Conservation (phyloP, 441 rosid genomes). For the Erodium moschatum region DNA sequence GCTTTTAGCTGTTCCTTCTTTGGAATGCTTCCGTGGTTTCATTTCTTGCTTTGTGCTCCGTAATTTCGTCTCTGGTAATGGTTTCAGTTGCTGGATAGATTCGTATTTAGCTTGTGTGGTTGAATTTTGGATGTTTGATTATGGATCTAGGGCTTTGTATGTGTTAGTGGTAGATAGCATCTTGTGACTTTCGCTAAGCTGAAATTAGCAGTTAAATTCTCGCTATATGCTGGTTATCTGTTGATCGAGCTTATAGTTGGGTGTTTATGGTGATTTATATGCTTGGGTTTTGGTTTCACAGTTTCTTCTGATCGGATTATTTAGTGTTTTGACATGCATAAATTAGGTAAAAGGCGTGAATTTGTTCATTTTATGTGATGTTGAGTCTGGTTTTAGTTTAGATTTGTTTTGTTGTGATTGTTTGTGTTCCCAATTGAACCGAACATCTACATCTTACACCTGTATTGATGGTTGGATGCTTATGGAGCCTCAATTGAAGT, state of each 20-base stretch:
- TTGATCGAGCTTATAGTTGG: neutral
- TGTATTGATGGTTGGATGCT: conserved; percentile 10
- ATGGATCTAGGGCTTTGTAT: conserved; percentile 4
- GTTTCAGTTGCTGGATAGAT: neutral
- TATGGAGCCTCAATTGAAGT: neutral
- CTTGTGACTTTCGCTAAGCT: too few species aligned
- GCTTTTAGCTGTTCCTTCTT: neutral
- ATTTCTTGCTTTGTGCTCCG: neutral
- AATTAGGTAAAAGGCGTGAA: neutral
- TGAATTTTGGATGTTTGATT: neutral
- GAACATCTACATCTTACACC: conserved; percentile 48
- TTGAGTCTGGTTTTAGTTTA: neutral
- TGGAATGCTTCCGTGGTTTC: neutral
- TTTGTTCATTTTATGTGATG: neutral
- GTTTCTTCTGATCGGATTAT: neutral
- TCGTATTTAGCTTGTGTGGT: neutral
- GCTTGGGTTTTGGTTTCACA: neutral
- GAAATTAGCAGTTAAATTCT: too few species aligned
- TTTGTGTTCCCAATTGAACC: conserved; percentile 7
- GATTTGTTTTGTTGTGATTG: neutral
- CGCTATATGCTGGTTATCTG: neutral
- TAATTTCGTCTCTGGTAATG: neutral
- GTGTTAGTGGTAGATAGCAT: too few species aligned
- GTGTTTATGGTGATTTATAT: neutral
- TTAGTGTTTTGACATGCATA: neutral